These are phyloP conservation scores for Crithidia thermophila DNA, from an alignment of 208 protist genomes.

Conservation along the genomic window DNA sequence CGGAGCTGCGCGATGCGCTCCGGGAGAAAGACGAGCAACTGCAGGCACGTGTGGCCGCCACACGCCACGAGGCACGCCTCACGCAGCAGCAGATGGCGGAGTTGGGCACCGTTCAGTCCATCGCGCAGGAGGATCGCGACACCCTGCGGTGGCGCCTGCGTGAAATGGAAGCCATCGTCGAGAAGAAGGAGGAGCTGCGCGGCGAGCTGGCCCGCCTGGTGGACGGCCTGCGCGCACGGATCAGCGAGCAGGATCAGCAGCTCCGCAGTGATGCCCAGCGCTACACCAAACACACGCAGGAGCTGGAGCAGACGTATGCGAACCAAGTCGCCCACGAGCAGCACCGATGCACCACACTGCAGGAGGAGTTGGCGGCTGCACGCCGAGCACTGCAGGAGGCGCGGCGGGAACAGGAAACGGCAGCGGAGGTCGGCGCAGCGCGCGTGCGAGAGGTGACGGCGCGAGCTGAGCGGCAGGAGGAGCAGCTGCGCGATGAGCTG, in stretches of 20 bases:
- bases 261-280: constrained; percentile 21
- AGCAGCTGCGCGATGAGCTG: constrained; percentile 24
- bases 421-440: constrained; percentile 11
- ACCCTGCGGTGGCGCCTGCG: constrained; percentile 27
- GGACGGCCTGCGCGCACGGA: constrained; percentile 13
- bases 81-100: constrained; percentile 15
- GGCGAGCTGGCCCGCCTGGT: constrained; percentile 24
- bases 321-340: constrained; percentile 23
- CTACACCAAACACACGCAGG: constrained; percentile 25
- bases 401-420: constrained; percentile 26
- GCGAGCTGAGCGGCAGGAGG: constrained; percentile 18
- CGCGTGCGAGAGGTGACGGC: constrained; percentile 6
- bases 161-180: constrained; percentile 25
- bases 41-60: constrained; percentile 18
- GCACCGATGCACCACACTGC: constrained; percentile 19
- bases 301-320: constrained; percentile 28
- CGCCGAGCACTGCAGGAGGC: constrained; percentile 18
- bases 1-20: constrained; percentile 28
- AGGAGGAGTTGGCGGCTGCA: constrained; percentile 21
- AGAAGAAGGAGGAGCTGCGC: constrained; percentile 32
- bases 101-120: constrained; percentile 29
- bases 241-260: constrained; percentile 16
- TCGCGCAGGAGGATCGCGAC: constrained; percentile 30
- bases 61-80: constrained; percentile 31
- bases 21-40: constrained; percentile 46